Conservation (phyloP, 345 rosid species). For the Capsella bursapastoris region DNA sequence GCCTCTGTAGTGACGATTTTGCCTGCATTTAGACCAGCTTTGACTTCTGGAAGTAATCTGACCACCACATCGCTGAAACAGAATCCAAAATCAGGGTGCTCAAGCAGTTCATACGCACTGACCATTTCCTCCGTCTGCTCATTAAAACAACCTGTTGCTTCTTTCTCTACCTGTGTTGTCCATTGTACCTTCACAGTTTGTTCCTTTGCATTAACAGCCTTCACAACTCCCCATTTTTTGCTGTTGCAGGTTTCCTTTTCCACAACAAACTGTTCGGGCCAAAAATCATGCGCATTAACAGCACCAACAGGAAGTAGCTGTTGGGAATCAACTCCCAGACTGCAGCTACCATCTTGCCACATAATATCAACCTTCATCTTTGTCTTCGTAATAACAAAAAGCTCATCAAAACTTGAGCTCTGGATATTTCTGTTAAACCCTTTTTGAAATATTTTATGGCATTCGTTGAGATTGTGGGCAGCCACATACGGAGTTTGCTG, state of each 20-base stretch:
- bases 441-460: constrained; percentile 41
- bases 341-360: constrained; percentile 87
- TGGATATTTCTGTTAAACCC: constrained; percentile 47
- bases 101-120: constrained; percentile 85
- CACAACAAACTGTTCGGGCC: constrained; percentile 89
- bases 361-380: constrained; percentile 68
- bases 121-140: constrained; percentile 64
- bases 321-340: constrained; percentile 60
- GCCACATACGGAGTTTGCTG: constrained; percentile 36
- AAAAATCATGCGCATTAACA: constrained; percentile 79
- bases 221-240: constrained; percentile 75
- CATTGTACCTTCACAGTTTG: constrained; percentile 76
- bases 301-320: constrained; percentile 64
- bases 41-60: constrained; percentile 42
- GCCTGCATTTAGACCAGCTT: constrained; percentile 33
- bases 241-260: constrained; percentile 57
- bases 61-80: constrained; percentile 78
- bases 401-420: constrained; percentile 46
- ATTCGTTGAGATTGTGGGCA: constrained; percentile 30
- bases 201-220: constrained; percentile 72
- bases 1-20: constrained; percentile 29
- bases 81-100: constrained; percentile 79
- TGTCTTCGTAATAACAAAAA: constrained; percentile 65
- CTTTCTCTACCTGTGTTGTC: constrained; percentile 48
- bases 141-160: constrained; percentile 39